Percentiles rank a stretch among this genome's conserved stretches.
Evolutionary conservation across 163 green algal species (phyloP).

Genomic region (Chloroidium sp.): DNA sequence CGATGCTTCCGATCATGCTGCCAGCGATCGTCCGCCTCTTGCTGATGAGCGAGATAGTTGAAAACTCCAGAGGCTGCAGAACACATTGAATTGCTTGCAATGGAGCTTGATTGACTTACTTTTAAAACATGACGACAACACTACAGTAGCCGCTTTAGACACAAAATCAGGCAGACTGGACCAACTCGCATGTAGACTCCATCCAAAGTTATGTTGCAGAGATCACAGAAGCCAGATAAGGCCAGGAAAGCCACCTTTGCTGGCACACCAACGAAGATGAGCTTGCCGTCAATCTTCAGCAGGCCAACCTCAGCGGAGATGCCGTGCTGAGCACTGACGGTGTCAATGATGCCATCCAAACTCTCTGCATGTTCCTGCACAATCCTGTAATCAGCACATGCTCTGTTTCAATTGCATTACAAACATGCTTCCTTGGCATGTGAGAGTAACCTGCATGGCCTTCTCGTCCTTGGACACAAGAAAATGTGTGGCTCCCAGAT

Average conservation of each 20-base stretch:
- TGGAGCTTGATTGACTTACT: too few relatives aligned
- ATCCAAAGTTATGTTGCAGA: too few relatives aligned
- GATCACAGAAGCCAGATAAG: too few relatives aligned
- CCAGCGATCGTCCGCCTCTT: slow-evolving; percentile 10
- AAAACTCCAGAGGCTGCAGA: slow-evolving; percentile 12
- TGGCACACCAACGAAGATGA: slow-evolving; percentile 50
- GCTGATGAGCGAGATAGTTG: slow-evolving; percentile 10
- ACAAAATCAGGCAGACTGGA: too few relatives aligned
- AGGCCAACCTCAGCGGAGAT: slow-evolving; percentile 23
- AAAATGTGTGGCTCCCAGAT: slow-evolving; percentile 46
- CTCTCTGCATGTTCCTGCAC: slow-evolving; percentile 3
- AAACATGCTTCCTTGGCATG: background rate
- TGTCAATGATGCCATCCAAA: slow-evolving; percentile 76
- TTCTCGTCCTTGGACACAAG: slow-evolving; percentile 45
- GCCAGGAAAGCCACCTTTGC: background rate
- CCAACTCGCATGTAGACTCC: too few relatives aligned
- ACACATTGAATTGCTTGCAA: background rate
- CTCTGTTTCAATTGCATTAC: slow-evolving; percentile 8
- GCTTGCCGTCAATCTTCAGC: slow-evolving; percentile 34
- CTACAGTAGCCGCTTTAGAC: too few relatives aligned
- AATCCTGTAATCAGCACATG: slow-evolving; percentile 12
- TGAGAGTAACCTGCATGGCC: slow-evolving; percentile 24
- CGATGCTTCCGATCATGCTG: slow-evolving; percentile 55
- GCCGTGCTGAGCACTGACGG: slow-evolving; percentile 50
- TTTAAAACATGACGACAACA: too few relatives aligned